Percentiles rank a stretch among this genome's conserved stretches.
These are phyloP conservation scores for Neonectria hederae DNA, from an alignment of 2,329 filamentous ascomycete genomes.

Conservation along the genomic window DNA sequence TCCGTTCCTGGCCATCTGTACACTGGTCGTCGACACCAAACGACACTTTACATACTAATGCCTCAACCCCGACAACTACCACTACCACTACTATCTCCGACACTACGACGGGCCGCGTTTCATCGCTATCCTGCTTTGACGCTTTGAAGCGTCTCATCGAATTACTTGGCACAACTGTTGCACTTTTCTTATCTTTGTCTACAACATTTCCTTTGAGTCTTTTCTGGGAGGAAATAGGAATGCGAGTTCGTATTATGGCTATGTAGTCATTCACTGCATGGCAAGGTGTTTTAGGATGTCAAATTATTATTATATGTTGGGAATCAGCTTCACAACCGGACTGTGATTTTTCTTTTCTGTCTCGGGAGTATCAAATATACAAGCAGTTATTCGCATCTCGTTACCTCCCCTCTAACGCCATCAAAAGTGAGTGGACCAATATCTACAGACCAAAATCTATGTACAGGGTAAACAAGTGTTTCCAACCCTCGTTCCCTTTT, in stretches of 20 bases:
- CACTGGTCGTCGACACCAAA: not conserved
- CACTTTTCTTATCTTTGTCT: slow-evolving; percentile 26
- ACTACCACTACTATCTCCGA: not conserved
- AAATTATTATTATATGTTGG: slow-evolving; percentile 34
- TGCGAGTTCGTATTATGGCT: not conserved
- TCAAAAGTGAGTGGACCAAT: slow-evolving; percentile 29
- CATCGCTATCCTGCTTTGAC: not conserved
- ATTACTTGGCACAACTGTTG: slow-evolving; percentile 34
- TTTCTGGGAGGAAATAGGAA: slow-evolving; percentile 9
- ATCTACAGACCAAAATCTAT: slow-evolving; percentile 31
- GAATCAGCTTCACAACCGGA: slow-evolving; percentile 7
- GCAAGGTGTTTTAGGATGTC: slow-evolving; percentile 34
- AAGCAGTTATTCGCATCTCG: slow-evolving; percentile 31
- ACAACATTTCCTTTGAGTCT: slow-evolving; percentile 17
- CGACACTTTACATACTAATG: slow-evolving; percentile 3
- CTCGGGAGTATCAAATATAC: slow-evolving; percentile 31
- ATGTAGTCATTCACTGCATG: slow-evolving; percentile 26
- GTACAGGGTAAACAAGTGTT: slow-evolving; percentile 22
- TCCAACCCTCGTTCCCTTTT: not conserved
- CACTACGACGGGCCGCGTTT: not conserved
- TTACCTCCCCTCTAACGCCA: slow-evolving; percentile 29
- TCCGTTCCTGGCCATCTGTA: not conserved
- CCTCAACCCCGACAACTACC: not conserved
- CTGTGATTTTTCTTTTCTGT: slow-evolving; percentile 21
- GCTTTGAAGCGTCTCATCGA: not conserved